Base-by-base conservation (phyloP, 2,329 filamentous ascomycete genomes). In the Didymella keratinophila region DNA sequence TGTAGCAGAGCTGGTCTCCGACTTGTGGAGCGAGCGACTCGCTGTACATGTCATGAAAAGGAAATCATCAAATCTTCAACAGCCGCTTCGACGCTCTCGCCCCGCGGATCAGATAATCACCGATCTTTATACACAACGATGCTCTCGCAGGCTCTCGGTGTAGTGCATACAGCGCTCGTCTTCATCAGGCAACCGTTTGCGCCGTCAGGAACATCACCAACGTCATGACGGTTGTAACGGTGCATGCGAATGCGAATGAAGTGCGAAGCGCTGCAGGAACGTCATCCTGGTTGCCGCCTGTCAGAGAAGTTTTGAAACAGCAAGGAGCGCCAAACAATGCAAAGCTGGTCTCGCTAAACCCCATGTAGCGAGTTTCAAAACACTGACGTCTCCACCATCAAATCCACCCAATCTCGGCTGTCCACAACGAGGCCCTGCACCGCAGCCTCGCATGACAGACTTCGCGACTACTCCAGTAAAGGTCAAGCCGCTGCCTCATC, bases 261-360 rank as follows among this genome's bases (percentile, higher is more conserved):
- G 4, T 42, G 41, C 42, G 44, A 49, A 51, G 49, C 42, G 45
- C 63, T 50, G 48, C 60, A 63, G 57, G 54, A 58, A 54, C 36
- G 18, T 16, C 28, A 56, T 58, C 60, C 56, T 52, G 56, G 59
- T 48, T 57, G 66, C 50, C 60, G 62, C 66, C 39, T 57, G 60
- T 61, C 21, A 55, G 32, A 54, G 52, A 43, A 52, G 57, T 65
- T 67, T 68, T 70, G 68, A 70, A 69, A 70, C 66, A 62, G 18
- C 41, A 57, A 25, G 37, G 42, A 56, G 65, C 63, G 64, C 65
- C 60, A 61, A 62, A 28, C 43, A 41, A 57, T 46, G 57, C 55
- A 27, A 57, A 54, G 57, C 56, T 53, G 28, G 46, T 30, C 41
- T 54, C 56, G 49, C 68, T 67, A 67, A 61, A 18, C 61, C 64